Base-by-base conservation (phyloP, 768 basidiomycete genomes). In the Rhizopogon roseolus region DNA sequence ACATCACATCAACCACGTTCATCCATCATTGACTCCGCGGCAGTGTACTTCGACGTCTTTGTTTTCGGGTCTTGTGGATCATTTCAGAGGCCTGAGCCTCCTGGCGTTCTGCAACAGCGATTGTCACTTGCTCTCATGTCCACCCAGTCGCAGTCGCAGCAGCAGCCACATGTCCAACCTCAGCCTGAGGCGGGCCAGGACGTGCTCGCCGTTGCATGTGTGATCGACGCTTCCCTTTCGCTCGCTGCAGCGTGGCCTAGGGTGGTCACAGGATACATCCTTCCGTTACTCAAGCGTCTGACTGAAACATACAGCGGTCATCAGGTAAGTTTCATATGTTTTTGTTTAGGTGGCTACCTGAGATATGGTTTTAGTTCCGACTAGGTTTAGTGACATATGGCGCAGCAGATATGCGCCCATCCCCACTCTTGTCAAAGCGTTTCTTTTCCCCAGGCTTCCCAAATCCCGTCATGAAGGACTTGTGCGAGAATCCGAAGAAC, bases 321-420 rank as follows among this genome's bases (percentile, higher is more conserved):
- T 55, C 73, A 71, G 57, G 79, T 80, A 55, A n/a, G 65, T 58
- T 16, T 41, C 14, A 16, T 51, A 16, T 29, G n/a, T 32, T 16
- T 16, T 49, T 25, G 13, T 6, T 54, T 27, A 19, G 1, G 36
- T n/a, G 7, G 41, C 56, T 53, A 29, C 52, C 51, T 45, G 3
- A 19, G 6, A 29, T 17, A 25, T 32, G 19, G 14, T 51, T 28
- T 42, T 56, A 77, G 74, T 64, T 72, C 56, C 64, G 76, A 29
- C 53, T 84, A 9, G 86, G 75, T 7, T 75, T 86, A 52, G 74
- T 90, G 22, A 79, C 78, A 6, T 90, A 90, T 71, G 86, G 77
- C 5, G 72, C 79, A 9, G 73, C 80, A n/a, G 78, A 84, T 57
- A 78, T 77, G 1, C 58, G 66, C 3, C 85, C 84, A 0, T 71